Percentiles rank a stretch among this genome's conserved stretches.
Conservation (phyloP, 805 yeast genomes). For the Tetrapisispora namnaoensis region DNA sequence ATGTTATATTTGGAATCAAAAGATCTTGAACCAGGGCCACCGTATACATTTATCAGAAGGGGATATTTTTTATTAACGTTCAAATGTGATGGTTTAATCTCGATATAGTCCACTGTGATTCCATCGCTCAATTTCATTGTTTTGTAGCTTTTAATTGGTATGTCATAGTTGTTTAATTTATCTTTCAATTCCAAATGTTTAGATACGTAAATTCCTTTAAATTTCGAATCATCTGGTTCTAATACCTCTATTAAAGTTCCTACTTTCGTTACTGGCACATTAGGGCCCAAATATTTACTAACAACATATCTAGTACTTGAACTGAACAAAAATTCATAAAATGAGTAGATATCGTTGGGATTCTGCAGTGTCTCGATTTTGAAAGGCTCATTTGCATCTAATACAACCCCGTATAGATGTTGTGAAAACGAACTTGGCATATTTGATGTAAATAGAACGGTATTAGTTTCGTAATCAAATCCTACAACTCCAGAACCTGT, state of each 20-base stretch:
- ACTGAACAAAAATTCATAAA: conserved; percentile 44
- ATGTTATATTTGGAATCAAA: conserved; percentile 38
- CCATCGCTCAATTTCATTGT: conserved; percentile 33
- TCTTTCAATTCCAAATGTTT: conserved; percentile 8
- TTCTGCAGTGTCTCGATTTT: conserved; percentile 12
- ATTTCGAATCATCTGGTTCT: conserved; percentile 4
- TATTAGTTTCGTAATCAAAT: conserved; percentile 38
- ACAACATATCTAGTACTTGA: conserved; percentile 41
- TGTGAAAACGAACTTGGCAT: conserved; percentile 37
- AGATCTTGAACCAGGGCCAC: conserved; percentile 73
- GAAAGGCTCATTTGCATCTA: conserved; percentile 18
- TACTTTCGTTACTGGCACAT: conserved; percentile 17
- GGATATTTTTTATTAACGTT: conserved; percentile 45
- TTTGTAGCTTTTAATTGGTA: conserved; percentile 40
- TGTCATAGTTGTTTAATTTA: conserved; percentile 29
- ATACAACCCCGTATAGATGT: conserved; percentile 44
- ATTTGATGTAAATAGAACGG: conserved; percentile 50
- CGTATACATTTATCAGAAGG: conserved; percentile 57
- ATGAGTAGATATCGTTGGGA: conserved; percentile 13
- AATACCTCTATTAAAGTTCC: conserved; percentile 15
- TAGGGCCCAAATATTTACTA: conserved; percentile 21
- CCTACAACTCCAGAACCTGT: conserved; percentile 38
- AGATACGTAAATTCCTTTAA: conserved; percentile 9
- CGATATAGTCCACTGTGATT: conserved; percentile 42
- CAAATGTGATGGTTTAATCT: conserved; percentile 52